These are phyloP conservation scores for Debaryomyces nepalensis DNA, from an alignment of 1,139 yeast genomes.

Conservation along the genomic window DNA sequence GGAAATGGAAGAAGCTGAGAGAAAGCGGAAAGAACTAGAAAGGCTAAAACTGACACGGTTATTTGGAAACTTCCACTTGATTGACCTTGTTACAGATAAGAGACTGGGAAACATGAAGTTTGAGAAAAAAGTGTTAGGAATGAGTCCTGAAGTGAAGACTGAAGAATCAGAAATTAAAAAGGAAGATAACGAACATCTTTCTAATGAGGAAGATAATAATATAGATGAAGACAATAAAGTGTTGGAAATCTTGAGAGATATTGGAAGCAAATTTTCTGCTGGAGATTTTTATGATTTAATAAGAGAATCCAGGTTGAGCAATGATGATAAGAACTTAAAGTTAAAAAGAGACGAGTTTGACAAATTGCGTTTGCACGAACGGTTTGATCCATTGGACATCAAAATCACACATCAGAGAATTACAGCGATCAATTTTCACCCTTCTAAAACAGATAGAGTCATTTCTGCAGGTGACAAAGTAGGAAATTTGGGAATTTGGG, in stretches of 20 bases:
- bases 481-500: constrained; percentile 91
- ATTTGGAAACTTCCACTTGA: constrained; percentile 63
- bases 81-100: constrained; percentile 57
- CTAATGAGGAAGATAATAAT: constrained; percentile 20
- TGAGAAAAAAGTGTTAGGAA: constrained; percentile 32
- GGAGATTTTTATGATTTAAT: constrained; percentile 76
- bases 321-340: constrained; percentile 44
- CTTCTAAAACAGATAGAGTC: constrained; percentile 62
- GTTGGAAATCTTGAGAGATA: constrained; percentile 43
- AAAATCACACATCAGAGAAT: constrained; percentile 76
- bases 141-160: constrained; percentile 19
- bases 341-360: constrained; percentile 57
- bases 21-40: constrained; percentile 51
- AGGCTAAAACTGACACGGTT: constrained; percentile 57
- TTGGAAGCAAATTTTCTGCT: constrained; percentile 64
- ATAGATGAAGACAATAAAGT: constrained; percentile 41
- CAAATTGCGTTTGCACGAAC: constrained; percentile 52
- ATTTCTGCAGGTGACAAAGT: constrained; percentile 85
- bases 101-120: constrained; percentile 40
- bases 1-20: constrained; percentile 41
- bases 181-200: constrained; percentile 21
- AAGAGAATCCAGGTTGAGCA: constrained; percentile 30
- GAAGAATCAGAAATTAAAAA: constrained; percentile 38
- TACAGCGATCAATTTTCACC: constrained; percentile 77
- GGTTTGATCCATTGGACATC: constrained; percentile 70